These are phyloP conservation scores for Penicillium sp. DNA, from an alignment of 2,329 filamentous ascomycete genomes.

Conservation along the genomic window DNA sequence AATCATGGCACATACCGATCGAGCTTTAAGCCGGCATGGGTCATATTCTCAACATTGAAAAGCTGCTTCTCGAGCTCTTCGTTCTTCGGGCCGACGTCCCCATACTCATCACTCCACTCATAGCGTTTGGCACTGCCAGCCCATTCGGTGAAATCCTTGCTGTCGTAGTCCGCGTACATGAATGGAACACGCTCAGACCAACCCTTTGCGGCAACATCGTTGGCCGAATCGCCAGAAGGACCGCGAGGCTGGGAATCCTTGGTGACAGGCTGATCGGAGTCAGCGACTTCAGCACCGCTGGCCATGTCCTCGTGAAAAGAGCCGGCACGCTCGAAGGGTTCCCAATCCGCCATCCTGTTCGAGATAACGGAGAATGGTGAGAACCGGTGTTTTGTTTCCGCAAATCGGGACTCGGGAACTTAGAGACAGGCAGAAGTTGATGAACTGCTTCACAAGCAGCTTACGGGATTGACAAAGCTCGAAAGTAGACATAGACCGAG, in stretches of 20 bases:
- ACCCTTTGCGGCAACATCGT: slow-evolving; percentile 14
- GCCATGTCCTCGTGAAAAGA: neutral
- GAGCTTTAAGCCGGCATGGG: slow-evolving; percentile 61
- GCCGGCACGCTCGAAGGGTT: neutral
- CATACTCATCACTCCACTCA: slow-evolving; percentile 80
- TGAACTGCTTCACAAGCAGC: neutral
- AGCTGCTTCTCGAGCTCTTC: slow-evolving; percentile 71
- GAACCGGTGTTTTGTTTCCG: too few species aligned
- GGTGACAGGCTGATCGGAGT: neutral
- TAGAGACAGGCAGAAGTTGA: neutral
- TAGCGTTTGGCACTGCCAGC: slow-evolving; percentile 65
- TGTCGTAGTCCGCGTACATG: slow-evolving; percentile 36
- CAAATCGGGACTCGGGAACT: too few species aligned
- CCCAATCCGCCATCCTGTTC: neutral
- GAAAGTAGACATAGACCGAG: neutral
- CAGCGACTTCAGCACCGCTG: neutral
- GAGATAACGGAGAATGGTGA: neutral
- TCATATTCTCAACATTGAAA: slow-evolving; percentile 59
- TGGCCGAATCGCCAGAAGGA: neutral
- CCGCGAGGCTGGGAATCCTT: neutral
- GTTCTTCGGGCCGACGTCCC: slow-evolving; percentile 75
- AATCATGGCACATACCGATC: slow-evolving; percentile 52
- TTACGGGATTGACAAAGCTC: neutral
- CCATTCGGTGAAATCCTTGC: slow-evolving; percentile 43
- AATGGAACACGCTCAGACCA: slow-evolving; percentile 40